These are phyloP conservation scores for Cercophora sp. DNA, from an alignment of 495 filamentous ascomycete genomes.

Conservation along the genomic window DNA sequence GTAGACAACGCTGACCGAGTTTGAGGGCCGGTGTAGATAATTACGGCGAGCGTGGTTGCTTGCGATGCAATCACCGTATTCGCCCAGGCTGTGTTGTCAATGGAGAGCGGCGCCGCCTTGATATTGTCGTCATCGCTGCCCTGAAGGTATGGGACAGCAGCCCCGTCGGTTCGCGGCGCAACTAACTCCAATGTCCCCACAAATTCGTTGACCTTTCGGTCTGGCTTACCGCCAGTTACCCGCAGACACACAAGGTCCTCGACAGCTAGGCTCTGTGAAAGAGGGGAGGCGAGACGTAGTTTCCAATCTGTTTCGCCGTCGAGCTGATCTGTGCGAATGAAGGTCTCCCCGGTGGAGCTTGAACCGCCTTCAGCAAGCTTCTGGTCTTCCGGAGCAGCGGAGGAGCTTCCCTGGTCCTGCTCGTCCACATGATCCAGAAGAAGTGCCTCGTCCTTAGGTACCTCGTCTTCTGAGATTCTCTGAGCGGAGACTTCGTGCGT, in stretches of 20 bases:
- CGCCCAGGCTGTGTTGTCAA: conserved; percentile 98
- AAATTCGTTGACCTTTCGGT: conserved; percentile 91
- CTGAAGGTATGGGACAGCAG: conserved; percentile 21
- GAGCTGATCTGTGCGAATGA: conserved; percentile 95
- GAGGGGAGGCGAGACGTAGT: conserved; percentile 74
- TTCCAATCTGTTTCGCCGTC: conserved; percentile 99
- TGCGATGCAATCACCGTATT: conserved; percentile 96
- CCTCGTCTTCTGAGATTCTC: conserved; percentile 24
- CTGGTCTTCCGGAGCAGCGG: conserved; percentile 1
- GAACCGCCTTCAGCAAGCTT: conserved; percentile 23
- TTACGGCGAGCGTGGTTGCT: conserved; percentile 76
- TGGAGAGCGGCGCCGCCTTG: conserved; percentile 70
- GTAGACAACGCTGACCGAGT: conserved; percentile 94
- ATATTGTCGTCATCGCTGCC: conserved; percentile 21
- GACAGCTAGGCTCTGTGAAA: conserved; percentile 70
- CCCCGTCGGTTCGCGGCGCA: conserved; percentile 39
- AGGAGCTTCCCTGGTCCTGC: conserved; percentile 23
- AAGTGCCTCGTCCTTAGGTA: conserved; percentile 30
- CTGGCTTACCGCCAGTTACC: conserved; percentile 81
- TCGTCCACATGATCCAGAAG: conserved; percentile 38
- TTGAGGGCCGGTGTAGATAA: conserved; percentile 92
- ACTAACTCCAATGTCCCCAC: conserved; percentile 71
- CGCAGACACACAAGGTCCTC: conserved; percentile 68
- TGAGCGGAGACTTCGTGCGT: conserved; percentile 53
- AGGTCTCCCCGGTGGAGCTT: conserved; percentile 79